Conservation (phyloP, 2,329 filamentous ascomycete genomes). For the Colletotrichum plurivorum region DNA sequence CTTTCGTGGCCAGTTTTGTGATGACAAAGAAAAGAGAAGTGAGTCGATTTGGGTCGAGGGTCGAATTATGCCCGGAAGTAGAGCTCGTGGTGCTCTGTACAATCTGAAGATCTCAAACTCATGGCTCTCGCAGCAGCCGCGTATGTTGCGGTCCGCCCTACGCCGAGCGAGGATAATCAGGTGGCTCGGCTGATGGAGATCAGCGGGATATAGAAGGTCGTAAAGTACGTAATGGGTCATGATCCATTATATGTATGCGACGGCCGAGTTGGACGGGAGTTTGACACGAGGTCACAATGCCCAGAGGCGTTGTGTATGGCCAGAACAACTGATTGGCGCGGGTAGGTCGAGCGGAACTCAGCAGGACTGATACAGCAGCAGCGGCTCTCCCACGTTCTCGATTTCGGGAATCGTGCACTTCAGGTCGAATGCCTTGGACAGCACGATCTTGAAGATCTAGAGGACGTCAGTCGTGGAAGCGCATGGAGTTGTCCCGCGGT, state of each 20-base stretch:
- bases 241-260: conserved; percentile 38
- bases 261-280: conserved; percentile 14
- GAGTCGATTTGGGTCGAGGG: conserved; percentile 28
- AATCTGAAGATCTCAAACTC: conserved; percentile 27
- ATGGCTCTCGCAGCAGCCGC: conserved; percentile 8
- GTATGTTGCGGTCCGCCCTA: not conserved
- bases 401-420: conserved; percentile 99
- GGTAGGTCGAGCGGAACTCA: conserved; percentile 42
- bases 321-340: conserved; percentile 13
- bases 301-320: conserved; percentile 8
- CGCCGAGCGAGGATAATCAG: conserved; percentile 9
- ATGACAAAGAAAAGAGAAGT: conserved; percentile 32
- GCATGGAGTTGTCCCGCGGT: not conserved
- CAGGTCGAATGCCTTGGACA: conserved; percentile 98
- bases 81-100: conserved; percentile 28
- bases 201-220: conserved; percentile 37
- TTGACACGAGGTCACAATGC: not conserved
- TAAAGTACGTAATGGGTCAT: conserved; percentile 42
- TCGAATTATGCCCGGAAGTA: conserved; percentile 17
- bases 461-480: conserved; percentile 29
- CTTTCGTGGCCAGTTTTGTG: conserved; percentile 21
- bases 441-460: conserved; percentile 99
- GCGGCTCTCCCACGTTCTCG: conserved; percentile 95
- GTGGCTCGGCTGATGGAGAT: conserved; percentile 31
- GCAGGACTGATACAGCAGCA: conserved; percentile 87